Percentiles rank a stretch among this genome's conserved stretches.
Evolutionary conservation across 2,329 filamentous ascomycete genomes (phyloP).

Genomic region (Clathrospora elynae): DNA sequence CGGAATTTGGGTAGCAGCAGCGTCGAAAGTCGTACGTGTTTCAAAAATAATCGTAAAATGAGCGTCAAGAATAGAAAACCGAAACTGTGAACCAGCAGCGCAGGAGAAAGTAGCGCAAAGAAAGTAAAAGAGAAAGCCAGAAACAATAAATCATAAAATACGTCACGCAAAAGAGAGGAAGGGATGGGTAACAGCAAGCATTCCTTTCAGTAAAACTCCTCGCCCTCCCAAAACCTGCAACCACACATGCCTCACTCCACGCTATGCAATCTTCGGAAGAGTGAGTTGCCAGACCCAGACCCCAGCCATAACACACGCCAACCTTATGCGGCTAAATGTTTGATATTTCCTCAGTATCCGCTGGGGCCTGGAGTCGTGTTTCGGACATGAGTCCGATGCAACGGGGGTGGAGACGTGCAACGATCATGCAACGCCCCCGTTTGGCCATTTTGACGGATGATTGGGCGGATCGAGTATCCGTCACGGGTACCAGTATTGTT

Average conservation of each 20-base stretch:
- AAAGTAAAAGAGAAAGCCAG: no score
- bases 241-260: conserved; percentile 12
- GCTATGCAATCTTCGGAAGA: conserved; percentile 26
- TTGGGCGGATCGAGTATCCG: conserved; percentile 15
- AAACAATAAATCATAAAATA: no score
- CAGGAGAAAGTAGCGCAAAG: no score
- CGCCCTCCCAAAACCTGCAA: no score
- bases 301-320: not conserved
- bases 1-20: not conserved
- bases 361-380: conserved; percentile 19
- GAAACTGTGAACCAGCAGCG: no score
- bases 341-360: conserved; percentile 5
- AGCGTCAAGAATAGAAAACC: no score
- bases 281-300: conserved; percentile 3
- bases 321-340: conserved; percentile 7
- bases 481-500: no score
- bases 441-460: conserved; percentile 8
- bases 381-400: conserved; percentile 23
- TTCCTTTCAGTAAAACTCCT: no score
- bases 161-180: no score
- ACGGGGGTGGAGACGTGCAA: conserved; percentile 16
- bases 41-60: no score
- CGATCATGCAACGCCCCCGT: conserved; percentile 8
- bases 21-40: no score
- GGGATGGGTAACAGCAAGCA: not conserved